phyloP scores from a whole-genome alignment of 257 asterid species.

The Avicennia marina region DNA sequence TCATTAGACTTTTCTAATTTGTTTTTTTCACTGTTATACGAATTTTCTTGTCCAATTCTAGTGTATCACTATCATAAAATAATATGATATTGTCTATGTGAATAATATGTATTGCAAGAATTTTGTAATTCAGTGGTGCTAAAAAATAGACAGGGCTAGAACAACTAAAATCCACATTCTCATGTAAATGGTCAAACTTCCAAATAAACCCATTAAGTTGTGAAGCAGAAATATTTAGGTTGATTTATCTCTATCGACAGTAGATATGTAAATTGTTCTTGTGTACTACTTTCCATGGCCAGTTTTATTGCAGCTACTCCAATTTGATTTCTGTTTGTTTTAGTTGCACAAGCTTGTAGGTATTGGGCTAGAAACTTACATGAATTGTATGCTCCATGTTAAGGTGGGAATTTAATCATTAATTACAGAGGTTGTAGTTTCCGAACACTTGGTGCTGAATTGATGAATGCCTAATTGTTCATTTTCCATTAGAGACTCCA shows the following conservation, averaged over 20 bases:
- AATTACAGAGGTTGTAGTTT: not conserved
- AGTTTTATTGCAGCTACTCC: not conserved
- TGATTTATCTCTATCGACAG: too few relatives aligned
- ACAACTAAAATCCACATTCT: not conserved
- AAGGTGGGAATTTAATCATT: not conserved
- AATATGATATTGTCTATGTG: not conserved
- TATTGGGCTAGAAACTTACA: not conserved
- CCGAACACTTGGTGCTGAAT: not conserved
- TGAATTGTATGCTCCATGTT: not conserved
- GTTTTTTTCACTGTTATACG: too few relatives aligned
- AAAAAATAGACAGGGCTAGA: not conserved
- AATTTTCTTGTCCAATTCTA: not conserved
- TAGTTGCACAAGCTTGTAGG: not conserved
- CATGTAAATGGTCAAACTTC: not conserved
- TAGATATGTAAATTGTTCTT: too few relatives aligned
- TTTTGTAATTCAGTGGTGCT: not conserved
- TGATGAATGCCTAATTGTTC: not conserved
- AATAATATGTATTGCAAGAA: not conserved
- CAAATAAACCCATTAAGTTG: too few relatives aligned
- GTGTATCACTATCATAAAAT: too few relatives aligned
- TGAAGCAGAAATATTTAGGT: too few relatives aligned
- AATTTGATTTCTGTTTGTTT: not conserved
- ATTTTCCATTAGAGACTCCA: not conserved
- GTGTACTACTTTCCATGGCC: not conserved
- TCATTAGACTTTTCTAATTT: too few relatives aligned